These are phyloP conservation scores for Aspergillus aculeatinus DNA, from an alignment of 2,329 filamentous ascomycete genomes.

Conservation along the genomic window DNA sequence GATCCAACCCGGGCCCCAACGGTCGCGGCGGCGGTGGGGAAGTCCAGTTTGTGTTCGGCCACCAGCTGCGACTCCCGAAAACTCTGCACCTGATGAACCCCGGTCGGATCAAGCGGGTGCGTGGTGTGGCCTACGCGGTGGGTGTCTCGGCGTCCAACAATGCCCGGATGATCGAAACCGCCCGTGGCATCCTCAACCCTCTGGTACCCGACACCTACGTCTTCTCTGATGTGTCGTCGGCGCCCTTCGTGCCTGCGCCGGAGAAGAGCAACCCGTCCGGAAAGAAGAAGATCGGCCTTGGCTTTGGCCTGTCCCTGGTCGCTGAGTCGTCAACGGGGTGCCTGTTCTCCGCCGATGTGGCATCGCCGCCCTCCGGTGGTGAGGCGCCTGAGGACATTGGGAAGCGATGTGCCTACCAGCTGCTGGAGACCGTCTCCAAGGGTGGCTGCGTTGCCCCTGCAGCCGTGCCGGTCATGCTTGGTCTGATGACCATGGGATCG, in stretches of 20 bases:
- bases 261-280: slow-evolving; percentile 63
- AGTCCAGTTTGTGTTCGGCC: slow-evolving; percentile 90
- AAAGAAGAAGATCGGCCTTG: slow-evolving; percentile 70
- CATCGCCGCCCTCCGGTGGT: slow-evolving; percentile 72
- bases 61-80: slow-evolving; percentile 89
- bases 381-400: slow-evolving; percentile 88
- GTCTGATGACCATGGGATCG: slow-evolving; percentile 95
- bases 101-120: slow-evolving; percentile 80
- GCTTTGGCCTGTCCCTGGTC: slow-evolving; percentile 86
- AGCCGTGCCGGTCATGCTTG: slow-evolving; percentile 72
- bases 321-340: slow-evolving; percentile 88
- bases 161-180: slow-evolving; percentile 88
- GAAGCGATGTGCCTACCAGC: slow-evolving; percentile 80
- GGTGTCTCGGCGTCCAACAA: slow-evolving; percentile 93
- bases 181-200: slow-evolving; percentile 80
- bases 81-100: slow-evolving; percentile 85
- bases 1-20: slow-evolving; percentile 73
- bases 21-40: slow-evolving; percentile 82
- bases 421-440: slow-evolving; percentile 77
- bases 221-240: slow-evolving; percentile 65
- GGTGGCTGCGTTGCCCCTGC: slow-evolving; percentile 78
- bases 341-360: slow-evolving; percentile 82
- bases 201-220: slow-evolving; percentile 89
- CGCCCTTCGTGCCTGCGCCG: slow-evolving; percentile 63
- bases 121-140: slow-evolving; percentile 90